Conservation (phyloP, 257 asterid species). For the Ocimum tenuiflorum region DNA sequence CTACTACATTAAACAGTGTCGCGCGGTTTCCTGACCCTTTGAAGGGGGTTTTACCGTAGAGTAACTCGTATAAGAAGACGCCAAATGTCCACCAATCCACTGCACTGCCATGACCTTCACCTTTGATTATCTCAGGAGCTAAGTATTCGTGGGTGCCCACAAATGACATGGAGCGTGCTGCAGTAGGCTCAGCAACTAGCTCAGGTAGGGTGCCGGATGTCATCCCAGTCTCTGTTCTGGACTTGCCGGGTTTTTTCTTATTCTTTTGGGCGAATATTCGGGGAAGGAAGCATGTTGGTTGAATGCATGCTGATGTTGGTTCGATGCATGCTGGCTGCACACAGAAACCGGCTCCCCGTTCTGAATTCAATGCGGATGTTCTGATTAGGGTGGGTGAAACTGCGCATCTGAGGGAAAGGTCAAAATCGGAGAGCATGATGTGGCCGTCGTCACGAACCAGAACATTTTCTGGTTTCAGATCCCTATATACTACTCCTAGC, state of each 20-base stretch:
- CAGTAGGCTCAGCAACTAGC: conserved; percentile 73
- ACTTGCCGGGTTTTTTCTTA: conserved; percentile 46
- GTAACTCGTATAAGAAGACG: conserved; percentile 60
- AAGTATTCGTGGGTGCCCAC: conserved; percentile 82
- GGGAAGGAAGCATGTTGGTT: conserved; percentile 77
- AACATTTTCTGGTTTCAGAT: conserved; percentile 80
- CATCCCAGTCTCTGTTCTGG: conserved; percentile 37
- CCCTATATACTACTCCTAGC: conserved; percentile 82
- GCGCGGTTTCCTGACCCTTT: conserved; percentile 80
- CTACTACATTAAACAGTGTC: conserved; percentile 69
- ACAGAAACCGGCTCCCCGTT: conserved; percentile 57
- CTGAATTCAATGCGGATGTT: conserved; percentile 37
- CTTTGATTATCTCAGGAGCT: conserved; percentile 80
- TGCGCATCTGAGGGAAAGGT: conserved; percentile 66
- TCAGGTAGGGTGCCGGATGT: conserved; percentile 50
- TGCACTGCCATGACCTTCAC: conserved; percentile 89
- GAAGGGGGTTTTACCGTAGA: conserved; percentile 74
- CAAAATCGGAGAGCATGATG: conserved; percentile 84
- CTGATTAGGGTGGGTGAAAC: conserved; percentile 74
- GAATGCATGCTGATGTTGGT: conserved; percentile 64
- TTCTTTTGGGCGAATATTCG: conserved; percentile 56
- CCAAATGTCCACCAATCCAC: conserved; percentile 97
- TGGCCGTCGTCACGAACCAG: conserved; percentile 90
- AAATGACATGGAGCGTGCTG: conserved; percentile 80
- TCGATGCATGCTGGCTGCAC: conserved; percentile 83